Conservation (phyloP, 345 rosid species). For the Camelina sativa region DNA sequence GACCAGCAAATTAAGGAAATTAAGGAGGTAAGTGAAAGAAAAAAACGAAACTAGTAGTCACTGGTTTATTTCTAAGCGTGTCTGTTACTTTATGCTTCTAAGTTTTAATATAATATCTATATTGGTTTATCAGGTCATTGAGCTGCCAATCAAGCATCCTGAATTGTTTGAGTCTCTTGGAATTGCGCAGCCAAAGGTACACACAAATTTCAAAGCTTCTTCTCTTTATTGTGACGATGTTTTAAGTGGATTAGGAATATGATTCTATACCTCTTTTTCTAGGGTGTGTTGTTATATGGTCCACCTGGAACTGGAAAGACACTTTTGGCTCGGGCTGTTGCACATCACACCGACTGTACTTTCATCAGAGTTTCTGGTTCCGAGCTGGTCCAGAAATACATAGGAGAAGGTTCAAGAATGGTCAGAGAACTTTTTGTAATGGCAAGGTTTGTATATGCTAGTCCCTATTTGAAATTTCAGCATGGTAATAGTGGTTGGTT, state of each 20-base stretch:
- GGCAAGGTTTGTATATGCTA: conserved; percentile 76
- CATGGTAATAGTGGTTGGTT: not conserved
- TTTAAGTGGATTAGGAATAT: not conserved
- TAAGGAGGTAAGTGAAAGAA: conserved; percentile 65
- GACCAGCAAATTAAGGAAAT: conserved; percentile 99
- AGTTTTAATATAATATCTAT: not conserved
- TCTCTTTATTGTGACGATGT: not conserved
- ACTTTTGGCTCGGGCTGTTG: conserved; percentile 97
- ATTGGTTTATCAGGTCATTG: conserved; percentile 72
- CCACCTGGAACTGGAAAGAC: conserved; percentile 99
- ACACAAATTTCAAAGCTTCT: not conserved
- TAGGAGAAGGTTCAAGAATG: conserved; percentile 99
- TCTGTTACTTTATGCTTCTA: conserved; percentile 9
- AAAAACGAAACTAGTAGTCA: not conserved
- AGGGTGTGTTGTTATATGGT: conserved; percentile 98
- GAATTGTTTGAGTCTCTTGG: conserved; percentile 98
- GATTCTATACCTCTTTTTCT: not conserved
- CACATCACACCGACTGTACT: conserved; percentile 99
- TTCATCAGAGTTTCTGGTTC: conserved; percentile 99
- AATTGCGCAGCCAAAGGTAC: conserved; percentile 98
- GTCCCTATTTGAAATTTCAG: conserved; percentile 3
- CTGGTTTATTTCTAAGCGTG: not conserved
- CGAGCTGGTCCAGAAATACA: conserved; percentile 93
- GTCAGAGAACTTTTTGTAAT: conserved; percentile 98
- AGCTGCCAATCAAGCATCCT: conserved; percentile 97